These are phyloP conservation scores for Suillus hirtellus DNA, from an alignment of 768 basidiomycete species.

Conservation along the genomic window DNA sequence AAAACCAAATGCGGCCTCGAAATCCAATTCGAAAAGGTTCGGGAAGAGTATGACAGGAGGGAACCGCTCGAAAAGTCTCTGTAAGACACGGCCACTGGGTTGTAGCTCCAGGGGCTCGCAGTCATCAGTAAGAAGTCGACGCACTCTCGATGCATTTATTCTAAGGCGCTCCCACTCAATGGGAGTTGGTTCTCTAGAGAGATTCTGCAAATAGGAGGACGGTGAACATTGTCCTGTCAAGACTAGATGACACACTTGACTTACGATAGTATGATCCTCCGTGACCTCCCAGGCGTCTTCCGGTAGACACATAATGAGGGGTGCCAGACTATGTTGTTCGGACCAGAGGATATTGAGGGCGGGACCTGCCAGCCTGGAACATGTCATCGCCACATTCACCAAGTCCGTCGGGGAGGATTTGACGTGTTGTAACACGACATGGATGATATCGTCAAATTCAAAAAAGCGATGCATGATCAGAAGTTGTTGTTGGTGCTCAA, in stretches of 20 bases:
- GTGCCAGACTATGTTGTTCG: not conserved
- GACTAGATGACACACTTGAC: not conserved
- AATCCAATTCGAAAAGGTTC: not conserved
- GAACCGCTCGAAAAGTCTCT: not conserved
- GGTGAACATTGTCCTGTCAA: not conserved
- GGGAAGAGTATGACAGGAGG: not conserved
- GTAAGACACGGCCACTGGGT: not conserved
- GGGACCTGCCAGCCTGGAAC: not conserved
- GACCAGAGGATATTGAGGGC: not conserved
- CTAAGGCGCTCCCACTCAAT: not conserved
- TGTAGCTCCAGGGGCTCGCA: not conserved
- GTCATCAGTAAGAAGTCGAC: not conserved
- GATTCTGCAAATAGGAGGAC: not conserved
- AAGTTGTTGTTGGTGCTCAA: not conserved
- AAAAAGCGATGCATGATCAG: not conserved
- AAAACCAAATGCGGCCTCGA: no score
- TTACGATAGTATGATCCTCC: not conserved
- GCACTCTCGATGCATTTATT: not conserved
- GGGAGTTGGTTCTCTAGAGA: not conserved
- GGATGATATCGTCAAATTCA: not conserved
- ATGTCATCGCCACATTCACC: not conserved
- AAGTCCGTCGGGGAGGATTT: not conserved
- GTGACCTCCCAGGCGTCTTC: not conserved
- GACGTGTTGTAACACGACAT: not conserved
- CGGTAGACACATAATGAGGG: not conserved